Percentiles rank a stretch among this genome's conserved stretches.
Evolutionary conservation across 1,284 basidiomycete genomes (phyloP).

Genomic region (Leccinum solheimii): DNA sequence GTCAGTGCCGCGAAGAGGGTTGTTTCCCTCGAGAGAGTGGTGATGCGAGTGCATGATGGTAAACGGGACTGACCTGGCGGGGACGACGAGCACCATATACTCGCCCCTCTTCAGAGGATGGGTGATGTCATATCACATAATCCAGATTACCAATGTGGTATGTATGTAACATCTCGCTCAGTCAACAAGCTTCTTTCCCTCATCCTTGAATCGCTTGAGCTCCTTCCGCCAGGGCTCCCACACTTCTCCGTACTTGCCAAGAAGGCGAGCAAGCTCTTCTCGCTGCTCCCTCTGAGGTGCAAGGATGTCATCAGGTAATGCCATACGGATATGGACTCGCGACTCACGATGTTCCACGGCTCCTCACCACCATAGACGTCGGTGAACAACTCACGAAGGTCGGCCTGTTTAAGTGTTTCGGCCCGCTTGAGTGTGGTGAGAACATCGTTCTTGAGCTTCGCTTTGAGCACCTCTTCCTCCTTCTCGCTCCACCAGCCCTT

Average conservation of each 20-base stretch:
- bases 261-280: conserved; percentile 69
- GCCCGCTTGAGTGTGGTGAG: conserved; percentile 78
- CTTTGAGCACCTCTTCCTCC: conserved; percentile 74
- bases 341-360: conserved; percentile 81
- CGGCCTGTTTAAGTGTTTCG: conserved; percentile 69
- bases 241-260: conserved; percentile 81
- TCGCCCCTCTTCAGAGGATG: not conserved
- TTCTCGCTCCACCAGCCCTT: conserved; percentile 84
- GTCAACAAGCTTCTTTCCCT: conserved; percentile 59
- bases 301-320: not conserved
- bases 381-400: conserved; percentile 79
- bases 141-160: not conserved
- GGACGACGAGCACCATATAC: not conserved
- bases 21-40: conserved; percentile 23
- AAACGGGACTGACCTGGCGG: not conserved
- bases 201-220: conserved; percentile 77
- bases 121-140: conserved; percentile 15
- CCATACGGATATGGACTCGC: not conserved
- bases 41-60: conserved; percentile 1
- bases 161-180: conserved; percentile 12
- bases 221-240: conserved; percentile 88
- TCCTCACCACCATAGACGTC: conserved; percentile 86
- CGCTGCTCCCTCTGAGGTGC: conserved; percentile 73
- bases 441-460: conserved; percentile 70
- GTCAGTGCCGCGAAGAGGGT: conserved; percentile 15